These are phyloP conservation scores for Xylaria sp. DNA, from an alignment of 2,329 filamentous ascomycete genomes.

Conservation along the genomic window DNA sequence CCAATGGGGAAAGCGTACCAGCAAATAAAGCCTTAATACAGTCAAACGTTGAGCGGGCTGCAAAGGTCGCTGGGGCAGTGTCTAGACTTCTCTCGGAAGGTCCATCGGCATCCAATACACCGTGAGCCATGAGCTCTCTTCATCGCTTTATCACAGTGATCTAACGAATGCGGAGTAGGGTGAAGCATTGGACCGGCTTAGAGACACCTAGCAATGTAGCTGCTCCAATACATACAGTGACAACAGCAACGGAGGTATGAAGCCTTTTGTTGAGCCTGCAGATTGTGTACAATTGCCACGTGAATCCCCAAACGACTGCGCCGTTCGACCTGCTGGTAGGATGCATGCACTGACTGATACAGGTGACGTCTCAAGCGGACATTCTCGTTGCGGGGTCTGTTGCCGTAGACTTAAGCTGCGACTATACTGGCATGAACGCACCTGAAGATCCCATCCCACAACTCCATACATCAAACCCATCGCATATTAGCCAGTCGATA, in stretches of 20 bases:
- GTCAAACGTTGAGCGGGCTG: constrained; percentile 64
- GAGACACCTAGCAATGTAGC: constrained; percentile 26
- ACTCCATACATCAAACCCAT: constrained; percentile 86
- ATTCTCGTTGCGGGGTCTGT: constrained; percentile 92
- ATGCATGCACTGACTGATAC: constrained; percentile 35
- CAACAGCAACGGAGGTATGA: constrained; percentile 41
- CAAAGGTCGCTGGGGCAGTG: constrained; percentile 65
- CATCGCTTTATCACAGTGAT: constrained; percentile 15
- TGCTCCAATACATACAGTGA: constrained; percentile 31
- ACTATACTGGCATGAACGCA: constrained; percentile 62
- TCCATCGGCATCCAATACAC: constrained; percentile 39
- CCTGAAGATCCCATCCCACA: constrained; percentile 55
- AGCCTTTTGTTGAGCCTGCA: constrained; percentile 5
- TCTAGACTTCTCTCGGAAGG: constrained; percentile 55
- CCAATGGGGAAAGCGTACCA: constrained; percentile 72
- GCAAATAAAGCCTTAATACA: constrained; percentile 75
- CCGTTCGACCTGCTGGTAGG: neutral
- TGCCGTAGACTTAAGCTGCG: constrained; percentile 87
- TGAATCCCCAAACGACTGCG: neutral
- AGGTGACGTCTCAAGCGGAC: constrained; percentile 57
- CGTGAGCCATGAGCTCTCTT: constrained; percentile 47
- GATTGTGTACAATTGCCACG: neutral
- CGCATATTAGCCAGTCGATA: constrained; percentile 81
- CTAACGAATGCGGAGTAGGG: constrained; percentile 43
- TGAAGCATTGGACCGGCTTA: constrained; percentile 34